These are phyloP conservation scores for Solanum tarapatanum DNA, from an alignment of 257 asterid genomes.

Conservation along the genomic window DNA sequence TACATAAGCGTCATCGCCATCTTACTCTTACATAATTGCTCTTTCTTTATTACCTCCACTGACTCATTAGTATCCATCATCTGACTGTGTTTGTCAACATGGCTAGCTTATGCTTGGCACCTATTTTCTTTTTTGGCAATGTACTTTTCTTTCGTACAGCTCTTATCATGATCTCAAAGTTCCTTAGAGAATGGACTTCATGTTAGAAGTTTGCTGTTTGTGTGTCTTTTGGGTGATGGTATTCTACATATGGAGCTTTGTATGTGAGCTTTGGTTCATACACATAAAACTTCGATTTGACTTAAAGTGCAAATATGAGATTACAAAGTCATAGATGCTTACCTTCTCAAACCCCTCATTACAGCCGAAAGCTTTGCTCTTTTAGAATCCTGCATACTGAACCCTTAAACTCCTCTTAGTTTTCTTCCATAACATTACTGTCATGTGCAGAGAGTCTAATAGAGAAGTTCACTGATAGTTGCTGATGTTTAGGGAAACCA, in stretches of 20 bases:
- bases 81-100: neutral
- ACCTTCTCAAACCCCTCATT: neutral
- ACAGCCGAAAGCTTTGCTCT: neutral
- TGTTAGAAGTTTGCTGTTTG: neutral
- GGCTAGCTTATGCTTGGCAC: neutral
- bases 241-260: neutral
- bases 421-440: neutral
- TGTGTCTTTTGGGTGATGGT: neutral
- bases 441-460: neutral
- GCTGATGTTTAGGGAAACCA: neutral
- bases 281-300: neutral
- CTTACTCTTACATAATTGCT: neutral
- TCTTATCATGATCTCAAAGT: neutral
- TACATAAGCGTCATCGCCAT: constrained; percentile 10
- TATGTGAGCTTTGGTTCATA: neutral
- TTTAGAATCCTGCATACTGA: neutral
- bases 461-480: neutral
- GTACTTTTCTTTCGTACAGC: neutral
- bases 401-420: neutral
- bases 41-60: neutral
- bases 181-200: neutral
- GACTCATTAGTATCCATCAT: neutral
- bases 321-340: neutral
- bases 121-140: neutral
- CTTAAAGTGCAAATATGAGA: neutral